phyloP scores from a whole-genome alignment of 2,329 filamentous ascomycete species.

The Hymenoscyphus albidus region DNA sequence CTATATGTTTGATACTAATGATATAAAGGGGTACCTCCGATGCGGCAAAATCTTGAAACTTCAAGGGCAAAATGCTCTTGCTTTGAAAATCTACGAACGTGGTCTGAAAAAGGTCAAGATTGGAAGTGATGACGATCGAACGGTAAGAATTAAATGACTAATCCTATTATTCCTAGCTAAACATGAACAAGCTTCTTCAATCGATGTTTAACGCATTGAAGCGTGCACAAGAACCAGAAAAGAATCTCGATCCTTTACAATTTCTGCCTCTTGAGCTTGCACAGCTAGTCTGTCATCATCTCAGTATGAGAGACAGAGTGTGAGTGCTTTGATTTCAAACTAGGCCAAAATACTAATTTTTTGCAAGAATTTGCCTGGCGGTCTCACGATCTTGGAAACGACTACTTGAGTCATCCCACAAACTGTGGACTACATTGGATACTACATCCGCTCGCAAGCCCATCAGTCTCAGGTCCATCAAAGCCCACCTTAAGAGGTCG shows the following conservation, averaged over 20 bases:
- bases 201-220: conserved; percentile 31
- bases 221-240: conserved; percentile 24
- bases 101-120: conserved; percentile 35
- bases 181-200: conserved; percentile 29
- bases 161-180: not conserved
- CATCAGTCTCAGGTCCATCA: conserved; percentile 26
- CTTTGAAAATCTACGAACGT: conserved; percentile 35
- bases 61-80: conserved; percentile 29
- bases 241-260: conserved; percentile 32
- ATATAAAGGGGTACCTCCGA: conserved; percentile 34
- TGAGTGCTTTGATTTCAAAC: conserved; percentile 16
- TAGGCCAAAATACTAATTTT: conserved; percentile 10
- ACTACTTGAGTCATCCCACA: conserved; percentile 30
- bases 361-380: conserved; percentile 29
- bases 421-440: conserved; percentile 34
- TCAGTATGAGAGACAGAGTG: conserved; percentile 32
- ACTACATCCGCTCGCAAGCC: conserved; percentile 20
- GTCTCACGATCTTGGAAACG: conserved; percentile 33
- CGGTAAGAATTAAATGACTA: conserved; percentile 18
- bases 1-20: not conserved
- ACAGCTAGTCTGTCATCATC: conserved; percentile 31
- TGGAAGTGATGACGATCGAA: conserved; percentile 29
- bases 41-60: conserved; percentile 34
- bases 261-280: conserved; percentile 35
- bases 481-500: conserved; percentile 28